Conservation (phyloP, 495 filamentous ascomycete genomes). For the Amorphotheca resinae region DNA sequence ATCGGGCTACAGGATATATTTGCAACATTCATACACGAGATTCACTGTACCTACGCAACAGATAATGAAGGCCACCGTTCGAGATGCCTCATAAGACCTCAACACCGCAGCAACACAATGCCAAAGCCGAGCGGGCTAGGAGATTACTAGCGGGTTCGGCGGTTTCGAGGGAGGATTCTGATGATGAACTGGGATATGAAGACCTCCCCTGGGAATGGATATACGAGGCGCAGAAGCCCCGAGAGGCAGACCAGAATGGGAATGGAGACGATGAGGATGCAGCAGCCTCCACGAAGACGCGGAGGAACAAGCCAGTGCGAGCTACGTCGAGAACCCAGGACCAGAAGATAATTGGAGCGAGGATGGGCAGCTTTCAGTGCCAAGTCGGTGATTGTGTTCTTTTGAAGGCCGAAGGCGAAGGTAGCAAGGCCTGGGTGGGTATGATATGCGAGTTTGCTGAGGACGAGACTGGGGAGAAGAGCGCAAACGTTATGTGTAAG, state of each 20-base stretch:
- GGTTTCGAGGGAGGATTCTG: constrained; percentile 71
- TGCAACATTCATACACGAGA: no score
- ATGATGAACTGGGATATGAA: constrained; percentile 61
- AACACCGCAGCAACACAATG: constrained; percentile 4
- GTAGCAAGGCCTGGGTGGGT: constrained; percentile 79
- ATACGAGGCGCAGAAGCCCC: constrained; percentile 34
- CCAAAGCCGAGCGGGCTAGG: constrained; percentile 36
- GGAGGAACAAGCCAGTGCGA: constrained; percentile 3
- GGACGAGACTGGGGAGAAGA: constrained; percentile 49
- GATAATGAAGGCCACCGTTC: no score
- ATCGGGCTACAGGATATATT: no score
- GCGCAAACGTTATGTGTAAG: constrained; percentile 51
- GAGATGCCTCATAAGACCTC: constrained; percentile 23
- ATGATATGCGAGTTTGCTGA: constrained; percentile 70
- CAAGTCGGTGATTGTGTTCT: constrained; percentile 69
- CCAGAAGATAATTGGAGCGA: constrained; percentile 59
- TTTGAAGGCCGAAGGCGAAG: constrained; percentile 36
- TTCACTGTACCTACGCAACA: background rate
- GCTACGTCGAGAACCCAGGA: background rate
- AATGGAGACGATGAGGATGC: constrained; percentile 1
- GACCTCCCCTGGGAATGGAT: constrained; percentile 93
- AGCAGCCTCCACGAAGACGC: constrained; percentile 1
- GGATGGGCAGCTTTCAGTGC: constrained; percentile 77
- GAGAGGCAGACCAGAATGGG: constrained; percentile 13
- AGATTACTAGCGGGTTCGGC: constrained; percentile 44